Base-by-base conservation (phyloP, 306 rosid genomes). In the Arachis hypogaea region DNA sequence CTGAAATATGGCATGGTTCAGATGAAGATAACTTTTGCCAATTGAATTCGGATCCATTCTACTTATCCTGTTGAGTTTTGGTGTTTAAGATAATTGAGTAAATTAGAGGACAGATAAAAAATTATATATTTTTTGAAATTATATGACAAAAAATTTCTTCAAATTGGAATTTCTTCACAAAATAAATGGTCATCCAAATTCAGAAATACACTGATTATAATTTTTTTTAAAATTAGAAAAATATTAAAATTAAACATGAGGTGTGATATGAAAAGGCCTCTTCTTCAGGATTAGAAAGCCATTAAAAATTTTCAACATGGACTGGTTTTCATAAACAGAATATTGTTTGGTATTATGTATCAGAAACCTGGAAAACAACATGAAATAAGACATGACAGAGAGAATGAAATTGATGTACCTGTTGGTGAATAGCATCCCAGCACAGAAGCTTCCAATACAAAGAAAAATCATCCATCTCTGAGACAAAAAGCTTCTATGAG, bases 371-470 rank as follows among this genome's bases (percentile, higher is more conserved):
- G 29, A 22, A 50, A 69, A 16, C 63, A 41, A 40, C 3, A 64
- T 9, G 46, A 45, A 68, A 71, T 7, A 43, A 22, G 5, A 61
- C 16, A 59, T 41, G 60, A 65, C 11, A 42, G 4, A 58, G 51
- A 67, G 70, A 60, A 63, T 16, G 29, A 28, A 33, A 29, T 14
- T 52, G 47, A 28, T 50, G 46, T 59, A 94, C 99, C 97, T 89
- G 80, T 86, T 86, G 46, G 97, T 92, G 89, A 95, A 92, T 77
- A 92, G 59, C 92, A 95, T 76, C 46, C 99, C 99, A 71, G 85
- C 88, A 83, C 95, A 92, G 80, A 95, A 95, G 80, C 98, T 74
- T 73, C 86, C 86, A 8, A 95, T 57, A 83, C 99, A 95, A 3
- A 95, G 89, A 33, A 94, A 83, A 65, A 94, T 59, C 1, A 89